phyloP scores from a whole-genome alignment of 306 rosid genomes.

The Lupinus albus region DNA sequence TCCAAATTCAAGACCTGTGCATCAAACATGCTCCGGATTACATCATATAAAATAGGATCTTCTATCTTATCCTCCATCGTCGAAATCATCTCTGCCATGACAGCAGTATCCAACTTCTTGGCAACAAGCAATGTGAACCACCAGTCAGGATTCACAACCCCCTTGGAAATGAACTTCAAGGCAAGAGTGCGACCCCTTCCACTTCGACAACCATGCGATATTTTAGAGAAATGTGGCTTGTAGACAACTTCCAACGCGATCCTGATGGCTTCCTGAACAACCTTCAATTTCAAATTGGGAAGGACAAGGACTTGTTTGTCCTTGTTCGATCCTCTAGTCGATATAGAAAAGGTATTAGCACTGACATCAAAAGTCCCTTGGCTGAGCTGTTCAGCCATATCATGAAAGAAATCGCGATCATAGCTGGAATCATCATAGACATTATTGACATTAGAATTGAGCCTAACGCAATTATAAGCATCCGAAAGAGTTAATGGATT shows the following conservation, averaged over 20 bases:
- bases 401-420: conserved; percentile 43
- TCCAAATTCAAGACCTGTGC: conserved; percentile 77
- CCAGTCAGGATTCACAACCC: conserved; percentile 70
- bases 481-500: conserved; percentile 68
- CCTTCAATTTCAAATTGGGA: conserved; percentile 72
- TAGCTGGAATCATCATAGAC: conserved; percentile 32
- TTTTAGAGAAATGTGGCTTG: conserved; percentile 75
- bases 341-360: conserved; percentile 59
- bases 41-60: conserved; percentile 59
- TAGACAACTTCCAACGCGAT: conserved; percentile 77
- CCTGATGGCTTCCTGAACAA: conserved; percentile 84
- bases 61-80: conserved; percentile 78
- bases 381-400: conserved; percentile 56
- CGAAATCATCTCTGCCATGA: conserved; percentile 57
- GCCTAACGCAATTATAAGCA: conserved; percentile 68
- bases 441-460: conserved; percentile 64
- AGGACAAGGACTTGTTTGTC: conserved; percentile 64
- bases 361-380: conserved; percentile 59
- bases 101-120: conserved; percentile 61
- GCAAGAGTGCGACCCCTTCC: conserved; percentile 77
- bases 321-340: conserved; percentile 53
- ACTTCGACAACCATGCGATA: conserved; percentile 87
- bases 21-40: conserved; percentile 63
- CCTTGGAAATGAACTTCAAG: conserved; percentile 69
- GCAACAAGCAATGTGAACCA: conserved; percentile 71